Conservation (phyloP, 306 rosid species). For the peach (Prunus persica) region DNA sequence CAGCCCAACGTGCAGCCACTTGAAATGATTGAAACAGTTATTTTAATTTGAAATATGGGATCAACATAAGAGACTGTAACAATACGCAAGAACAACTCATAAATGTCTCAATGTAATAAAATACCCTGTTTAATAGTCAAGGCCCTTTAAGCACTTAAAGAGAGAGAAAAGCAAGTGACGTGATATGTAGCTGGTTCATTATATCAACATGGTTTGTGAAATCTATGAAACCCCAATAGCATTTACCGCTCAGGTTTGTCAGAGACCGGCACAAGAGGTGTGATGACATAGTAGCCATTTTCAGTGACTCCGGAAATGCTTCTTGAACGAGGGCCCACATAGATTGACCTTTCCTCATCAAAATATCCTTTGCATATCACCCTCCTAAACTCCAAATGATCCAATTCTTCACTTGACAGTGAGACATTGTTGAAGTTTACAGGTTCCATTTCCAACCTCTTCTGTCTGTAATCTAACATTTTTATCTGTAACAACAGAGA, state of each 20-base stretch:
- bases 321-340: slow-evolving; percentile 94
- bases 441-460: slow-evolving; percentile 79
- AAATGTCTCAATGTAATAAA: background rate
- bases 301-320: slow-evolving; percentile 95
- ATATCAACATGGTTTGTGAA: slow-evolving; percentile 9
- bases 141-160: background rate
- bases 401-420: slow-evolving; percentile 48
- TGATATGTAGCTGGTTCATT: background rate
- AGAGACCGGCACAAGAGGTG: slow-evolving; percentile 74
- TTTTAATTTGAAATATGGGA: background rate
- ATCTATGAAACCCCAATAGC: slow-evolving; percentile 11
- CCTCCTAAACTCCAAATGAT: slow-evolving; percentile 77
- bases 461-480: slow-evolving; percentile 64
- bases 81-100: background rate
- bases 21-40: background rate
- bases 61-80: background rate
- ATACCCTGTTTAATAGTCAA: background rate
- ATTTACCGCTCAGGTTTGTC: slow-evolving; percentile 57
- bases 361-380: slow-evolving; percentile 63
- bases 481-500: slow-evolving; percentile 45
- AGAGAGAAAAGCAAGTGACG: background rate
- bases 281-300: slow-evolving; percentile 84
- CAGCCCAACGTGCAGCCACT: background rate
- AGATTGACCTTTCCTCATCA: slow-evolving; percentile 75
- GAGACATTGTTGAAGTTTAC: slow-evolving; percentile 39